Base-by-base conservation (phyloP, 2,329 filamentous ascomycete genomes). In the Colletotrichum neosansevieriae region DNA sequence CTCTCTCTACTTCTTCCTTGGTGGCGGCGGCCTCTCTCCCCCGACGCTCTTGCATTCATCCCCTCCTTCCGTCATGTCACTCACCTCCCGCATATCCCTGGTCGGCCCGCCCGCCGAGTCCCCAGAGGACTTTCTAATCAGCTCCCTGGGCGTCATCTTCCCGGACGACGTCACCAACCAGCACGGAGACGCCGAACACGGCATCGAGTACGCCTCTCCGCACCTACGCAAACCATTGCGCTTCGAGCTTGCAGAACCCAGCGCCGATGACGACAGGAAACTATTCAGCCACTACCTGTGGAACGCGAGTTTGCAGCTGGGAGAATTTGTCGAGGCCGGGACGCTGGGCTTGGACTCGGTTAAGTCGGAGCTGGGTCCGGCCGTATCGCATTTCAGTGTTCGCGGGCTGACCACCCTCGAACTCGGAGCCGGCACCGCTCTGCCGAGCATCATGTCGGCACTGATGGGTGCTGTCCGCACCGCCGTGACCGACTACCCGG, bases 211-310 rank as follows among this genome's bases (percentile, higher is more conserved):
- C 79, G 81, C 79, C 19, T 89, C 84, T 67, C 86, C 81, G 42
- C 80, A 81, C 67, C 80, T 87, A 15, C 84, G 81, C 15, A 76
- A 74, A 59, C 80, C 82, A 11, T 74, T 87, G 50, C 71, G 76
- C 50, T 79, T 87, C 72, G 78, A 79, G 9, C 80, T 87, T 17
- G 77, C 82, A 21, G 81, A 87, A 72, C 88, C 79, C 12, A 75
- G 80, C 36, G 80, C 77, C 36, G 87, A 89, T 62, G 78, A 83
- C 34, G 86, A 89, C 72, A 80, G 89, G 57, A 77, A 79, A 19
- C 83, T 93, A 50, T 93, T 92, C 75, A 88, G 89, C 70, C 91
- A 94, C 75, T 92, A 90, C 76, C 79, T 93, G 29, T 94, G 91
- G 91, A 94, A 94, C 78, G 84, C 90, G 6, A 84, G 82, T 17